Base-by-base conservation (phyloP, 2,329 filamentous ascomycete genomes). In the Alternaria viburni region DNA sequence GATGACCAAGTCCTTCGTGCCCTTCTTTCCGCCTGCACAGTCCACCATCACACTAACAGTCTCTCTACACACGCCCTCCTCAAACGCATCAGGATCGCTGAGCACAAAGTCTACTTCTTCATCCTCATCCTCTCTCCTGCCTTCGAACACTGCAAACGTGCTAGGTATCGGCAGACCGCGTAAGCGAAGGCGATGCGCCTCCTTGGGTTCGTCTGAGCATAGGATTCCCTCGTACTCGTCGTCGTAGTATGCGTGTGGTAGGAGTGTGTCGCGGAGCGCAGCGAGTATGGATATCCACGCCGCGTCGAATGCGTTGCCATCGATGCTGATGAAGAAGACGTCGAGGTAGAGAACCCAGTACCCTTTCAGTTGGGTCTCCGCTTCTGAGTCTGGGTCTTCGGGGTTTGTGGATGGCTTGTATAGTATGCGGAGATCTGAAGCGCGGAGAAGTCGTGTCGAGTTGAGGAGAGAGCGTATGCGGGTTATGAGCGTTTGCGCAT, bases 301-400 rank as follows among this genome's bases (percentile, higher is more conserved):
- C 1, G 93, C 92, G 75, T 99, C 95, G 69, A 98, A 94, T 2
- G 93, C 88, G 74, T 96, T 97, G 6, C 95, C 95, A 68, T 97
- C 94, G 54, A 97, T 89, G 0, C 93, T 96, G 69, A 99, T 90
- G 81, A 97, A 96, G 75, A 97, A 87, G n/a, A 97, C 86, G 76
- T 98, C 95, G 69, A 99, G 92, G 80, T 97, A 97, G 19, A 99
- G 88, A 10, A 92, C 90, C 96, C 95, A 99, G 80, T 96, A 98
- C 0, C 91, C 96, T 77, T 92, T 95, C 11, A 95, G 80, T 66
- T 89, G 85, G 8, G 78, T 77, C 43, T 76, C 75, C 6, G 81
- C 75, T 5, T 84, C 83, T 21, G 86, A 83, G 17, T 83, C 79
- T 61, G 86, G 83, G 30, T 83, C 77, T 26, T 79, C 79, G n/a